Evolutionary conservation across 2,329 filamentous ascomycete species (phyloP).

Genomic region (Aspergillus sp.): DNA sequence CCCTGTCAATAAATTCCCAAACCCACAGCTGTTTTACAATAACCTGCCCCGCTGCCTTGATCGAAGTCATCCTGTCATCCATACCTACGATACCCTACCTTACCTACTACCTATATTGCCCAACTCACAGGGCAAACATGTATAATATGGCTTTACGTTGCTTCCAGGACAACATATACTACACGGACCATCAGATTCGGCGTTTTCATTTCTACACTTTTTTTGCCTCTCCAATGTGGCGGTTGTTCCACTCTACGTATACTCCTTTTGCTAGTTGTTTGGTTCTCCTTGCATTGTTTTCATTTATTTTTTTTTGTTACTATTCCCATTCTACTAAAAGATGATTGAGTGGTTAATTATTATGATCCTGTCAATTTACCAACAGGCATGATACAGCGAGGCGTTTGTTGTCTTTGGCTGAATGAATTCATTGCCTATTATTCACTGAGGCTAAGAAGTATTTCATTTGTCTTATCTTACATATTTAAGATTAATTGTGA

Average conservation of each 20-base stretch:
- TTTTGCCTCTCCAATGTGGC: not conserved
- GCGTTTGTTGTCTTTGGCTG: slow-evolving; percentile 8
- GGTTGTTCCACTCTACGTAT: not conserved
- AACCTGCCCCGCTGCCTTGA: not conserved
- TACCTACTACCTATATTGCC: slow-evolving; percentile 15
- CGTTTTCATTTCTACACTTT: slow-evolving; percentile 15
- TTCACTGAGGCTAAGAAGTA: not conserved
- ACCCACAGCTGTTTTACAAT: not conserved
- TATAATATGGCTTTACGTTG: slow-evolving; percentile 22
- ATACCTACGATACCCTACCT: slow-evolving; percentile 23
- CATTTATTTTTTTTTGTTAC: not conserved
- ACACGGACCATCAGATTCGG: slow-evolving; percentile 23
- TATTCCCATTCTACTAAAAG: not conserved
- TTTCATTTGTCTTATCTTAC: slow-evolving; percentile 1
- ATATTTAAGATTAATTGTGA: not conserved
- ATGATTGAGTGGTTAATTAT: slow-evolving; percentile 4
- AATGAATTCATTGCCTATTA: not conserved
- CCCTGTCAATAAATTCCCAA: not conserved
- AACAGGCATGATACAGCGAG: slow-evolving; percentile 2
- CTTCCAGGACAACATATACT: slow-evolving; percentile 22
- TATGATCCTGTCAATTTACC: not conserved
- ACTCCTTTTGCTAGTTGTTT: not conserved
- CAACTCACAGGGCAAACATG: slow-evolving; percentile 19
- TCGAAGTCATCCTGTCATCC: slow-evolving; percentile 9
- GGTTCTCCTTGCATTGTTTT: not conserved